Evolutionary conservation across 495 filamentous ascomycete species (phyloP).

Genomic region (Baudoinia panamericana): DNA sequence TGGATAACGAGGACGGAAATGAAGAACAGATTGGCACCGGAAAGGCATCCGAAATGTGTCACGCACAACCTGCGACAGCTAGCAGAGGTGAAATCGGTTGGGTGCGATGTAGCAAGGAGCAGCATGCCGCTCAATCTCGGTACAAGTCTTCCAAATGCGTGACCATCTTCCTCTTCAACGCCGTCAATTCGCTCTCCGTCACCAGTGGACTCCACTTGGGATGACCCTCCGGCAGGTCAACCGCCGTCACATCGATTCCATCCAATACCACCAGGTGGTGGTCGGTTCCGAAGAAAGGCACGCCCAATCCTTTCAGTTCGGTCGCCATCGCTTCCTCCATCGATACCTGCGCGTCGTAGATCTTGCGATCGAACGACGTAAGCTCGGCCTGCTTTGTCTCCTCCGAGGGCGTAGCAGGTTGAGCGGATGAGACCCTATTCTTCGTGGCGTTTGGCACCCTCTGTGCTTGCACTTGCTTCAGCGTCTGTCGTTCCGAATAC

Average conservation of each 20-base stretch:
- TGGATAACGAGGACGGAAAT: no score
- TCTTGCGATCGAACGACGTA: slow-evolving; percentile 44
- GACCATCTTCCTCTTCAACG: slow-evolving; percentile 47
- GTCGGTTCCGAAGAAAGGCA: slow-evolving; percentile 53
- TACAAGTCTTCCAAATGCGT: slow-evolving; percentile 33
- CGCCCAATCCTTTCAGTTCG: slow-evolving; percentile 43
- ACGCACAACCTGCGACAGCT: slow-evolving; percentile 29
- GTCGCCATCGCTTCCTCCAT: slow-evolving; percentile 45
- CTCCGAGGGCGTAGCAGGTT: neutral
- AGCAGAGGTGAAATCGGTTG: slow-evolving; percentile 27
- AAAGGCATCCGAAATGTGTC: neutral
- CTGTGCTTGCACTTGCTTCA: slow-evolving; percentile 15
- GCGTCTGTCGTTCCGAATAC: slow-evolving; percentile 29
- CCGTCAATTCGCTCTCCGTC: slow-evolving; percentile 36
- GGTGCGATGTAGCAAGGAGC: no score
- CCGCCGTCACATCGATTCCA: neutral
- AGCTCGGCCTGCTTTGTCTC: slow-evolving; percentile 40
- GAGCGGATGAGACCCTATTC: no score
- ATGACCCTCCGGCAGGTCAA: neutral
- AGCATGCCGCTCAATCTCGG: slow-evolving; percentile 20
- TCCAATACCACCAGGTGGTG: slow-evolving; percentile 29
- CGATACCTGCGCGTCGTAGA: slow-evolving; percentile 43
- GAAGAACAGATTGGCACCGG: no score
- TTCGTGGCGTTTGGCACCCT: no score
- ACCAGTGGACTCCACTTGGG: slow-evolving; percentile 24